A percentile compares a stretch with the other conserved stretches of the same genome.
Evolutionary conservation across 2,329 filamentous ascomycete genomes (phyloP).

Genomic region (Cytospora leucostoma): DNA sequence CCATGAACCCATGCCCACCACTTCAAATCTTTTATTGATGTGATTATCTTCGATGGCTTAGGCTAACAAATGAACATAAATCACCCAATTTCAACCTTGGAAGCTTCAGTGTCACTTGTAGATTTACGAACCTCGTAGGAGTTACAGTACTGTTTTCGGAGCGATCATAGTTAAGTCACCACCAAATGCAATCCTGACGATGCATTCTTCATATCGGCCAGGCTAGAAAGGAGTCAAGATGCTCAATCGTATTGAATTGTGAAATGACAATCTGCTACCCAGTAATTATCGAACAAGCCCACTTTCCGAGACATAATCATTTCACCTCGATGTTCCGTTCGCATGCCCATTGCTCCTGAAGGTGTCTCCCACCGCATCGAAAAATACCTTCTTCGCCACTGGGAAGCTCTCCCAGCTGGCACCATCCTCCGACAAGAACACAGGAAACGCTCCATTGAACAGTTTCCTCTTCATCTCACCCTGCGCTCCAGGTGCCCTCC

Average conservation of each 20-base stretch:
- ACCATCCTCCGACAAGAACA: constrained; percentile 12
- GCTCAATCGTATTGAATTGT: background rate
- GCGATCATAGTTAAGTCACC: too few relatives aligned
- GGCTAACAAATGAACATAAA: too few relatives aligned
- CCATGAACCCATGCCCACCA: background rate
- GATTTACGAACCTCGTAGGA: too few relatives aligned
- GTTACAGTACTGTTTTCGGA: too few relatives aligned
- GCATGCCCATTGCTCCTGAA: background rate
- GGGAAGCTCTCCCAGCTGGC: constrained; percentile 4
- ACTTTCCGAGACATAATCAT: background rate
- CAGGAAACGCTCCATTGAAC: constrained; percentile 1
- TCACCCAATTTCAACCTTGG: too few relatives aligned
- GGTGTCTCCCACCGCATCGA: background rate
- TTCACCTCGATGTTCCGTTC: background rate
- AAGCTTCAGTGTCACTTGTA: too few relatives aligned
- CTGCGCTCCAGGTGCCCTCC: constrained; percentile 5
- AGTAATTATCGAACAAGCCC: background rate
- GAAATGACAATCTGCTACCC: background rate
- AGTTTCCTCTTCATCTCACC: constrained; percentile 5
- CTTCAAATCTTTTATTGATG: too few relatives aligned
- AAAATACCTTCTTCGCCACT: constrained; percentile 8
- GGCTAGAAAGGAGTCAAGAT: background rate
- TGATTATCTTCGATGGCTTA: too few relatives aligned
- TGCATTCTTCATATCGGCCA: background rate
- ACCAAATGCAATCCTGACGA: too few relatives aligned